phyloP scores from a whole-genome alignment of 2,329 filamentous ascomycete genomes.

The Aspergillus viridinutans region DNA sequence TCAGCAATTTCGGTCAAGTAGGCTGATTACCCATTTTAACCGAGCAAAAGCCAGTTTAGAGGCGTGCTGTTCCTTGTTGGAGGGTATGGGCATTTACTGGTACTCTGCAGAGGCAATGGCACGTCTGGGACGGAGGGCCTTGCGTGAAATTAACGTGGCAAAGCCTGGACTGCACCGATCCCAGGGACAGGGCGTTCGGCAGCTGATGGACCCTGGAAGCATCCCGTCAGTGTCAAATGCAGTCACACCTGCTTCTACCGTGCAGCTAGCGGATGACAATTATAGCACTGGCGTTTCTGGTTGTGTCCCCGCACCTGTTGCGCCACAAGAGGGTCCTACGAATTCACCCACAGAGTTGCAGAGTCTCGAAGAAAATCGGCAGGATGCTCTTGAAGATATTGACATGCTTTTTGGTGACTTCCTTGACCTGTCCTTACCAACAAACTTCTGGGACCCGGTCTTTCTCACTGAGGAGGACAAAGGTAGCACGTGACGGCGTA shows the following conservation, averaged over 20 bases:
- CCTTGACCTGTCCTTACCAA: constrained; percentile 32
- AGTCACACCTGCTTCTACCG: not conserved
- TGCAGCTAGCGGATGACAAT: not conserved
- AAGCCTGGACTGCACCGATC: constrained; percentile 4
- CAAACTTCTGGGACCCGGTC: constrained; percentile 36
- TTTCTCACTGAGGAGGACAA: constrained; percentile 15
- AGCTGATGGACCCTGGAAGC: not conserved
- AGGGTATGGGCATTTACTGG: constrained; percentile 33
- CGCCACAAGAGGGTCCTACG: not conserved
- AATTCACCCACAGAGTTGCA: constrained; percentile 38
- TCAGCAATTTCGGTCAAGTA: constrained; percentile 52
- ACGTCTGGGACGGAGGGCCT: constrained; percentile 35
- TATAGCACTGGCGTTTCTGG: not conserved
- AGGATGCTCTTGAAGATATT: constrained; percentile 30
- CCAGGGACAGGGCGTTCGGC: constrained; percentile 12
- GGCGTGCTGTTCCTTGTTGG: constrained; percentile 33
- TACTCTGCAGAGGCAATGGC: constrained; percentile 42
- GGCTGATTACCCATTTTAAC: constrained; percentile 38
- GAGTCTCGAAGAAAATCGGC: constrained; percentile 41
- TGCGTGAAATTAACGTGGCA: constrained; percentile 26
- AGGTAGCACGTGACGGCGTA: not conserved
- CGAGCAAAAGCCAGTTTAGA: constrained; percentile 34
- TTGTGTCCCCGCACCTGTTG: not conserved
- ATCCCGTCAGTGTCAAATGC: not conserved
- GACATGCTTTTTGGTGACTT: constrained; percentile 34